Evolutionary conservation across 1,284 basidiomycete genomes (phyloP).

Genomic region (Anthracocystis panici-leucophaei): DNA sequence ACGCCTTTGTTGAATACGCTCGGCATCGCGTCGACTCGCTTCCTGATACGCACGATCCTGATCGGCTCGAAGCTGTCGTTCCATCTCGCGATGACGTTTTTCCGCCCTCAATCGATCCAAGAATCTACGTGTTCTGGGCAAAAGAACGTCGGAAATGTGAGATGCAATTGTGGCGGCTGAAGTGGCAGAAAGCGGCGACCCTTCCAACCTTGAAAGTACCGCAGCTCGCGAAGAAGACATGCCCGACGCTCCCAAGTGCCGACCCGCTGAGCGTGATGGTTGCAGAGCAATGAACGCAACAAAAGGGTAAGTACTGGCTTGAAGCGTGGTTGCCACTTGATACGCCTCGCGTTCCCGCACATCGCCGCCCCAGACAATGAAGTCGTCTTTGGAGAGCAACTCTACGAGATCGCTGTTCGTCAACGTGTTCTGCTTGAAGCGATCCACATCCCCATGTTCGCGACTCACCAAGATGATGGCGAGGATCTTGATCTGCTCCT

Average conservation of each 20-base stretch:
- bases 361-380: slow-evolving; percentile 87
- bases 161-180: slow-evolving; percentile 46
- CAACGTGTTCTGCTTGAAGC: slow-evolving; percentile 87
- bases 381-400: slow-evolving; percentile 77
- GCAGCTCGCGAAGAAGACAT: slow-evolving; percentile 48
- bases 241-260: slow-evolving; percentile 15
- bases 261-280: slow-evolving; percentile 71
- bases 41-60: slow-evolving; percentile 63
- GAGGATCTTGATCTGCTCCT: slow-evolving; percentile 80
- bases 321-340: slow-evolving; percentile 85
- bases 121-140: slow-evolving; percentile 55
- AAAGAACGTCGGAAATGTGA: slow-evolving; percentile 57
- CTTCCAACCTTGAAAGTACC: slow-evolving; percentile 59
- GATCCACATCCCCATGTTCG: slow-evolving; percentile 87
- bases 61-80: slow-evolving; percentile 56
- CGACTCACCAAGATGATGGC: slow-evolving; percentile 87
- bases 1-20: slow-evolving; percentile 42
- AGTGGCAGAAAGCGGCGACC: slow-evolving; percentile 49
- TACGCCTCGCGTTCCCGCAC: slow-evolving; percentile 84
- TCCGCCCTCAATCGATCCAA: slow-evolving; percentile 54
- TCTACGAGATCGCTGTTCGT: slow-evolving; percentile 79
- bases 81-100: slow-evolving; percentile 49
- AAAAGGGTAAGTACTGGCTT: slow-evolving; percentile 90
- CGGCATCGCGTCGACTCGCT: slow-evolving; percentile 52
- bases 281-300: slow-evolving; percentile 90